Evolutionary conservation across 495 filamentous ascomycete genomes (phyloP).

Genomic region (Hypoxylon rickii): DNA sequence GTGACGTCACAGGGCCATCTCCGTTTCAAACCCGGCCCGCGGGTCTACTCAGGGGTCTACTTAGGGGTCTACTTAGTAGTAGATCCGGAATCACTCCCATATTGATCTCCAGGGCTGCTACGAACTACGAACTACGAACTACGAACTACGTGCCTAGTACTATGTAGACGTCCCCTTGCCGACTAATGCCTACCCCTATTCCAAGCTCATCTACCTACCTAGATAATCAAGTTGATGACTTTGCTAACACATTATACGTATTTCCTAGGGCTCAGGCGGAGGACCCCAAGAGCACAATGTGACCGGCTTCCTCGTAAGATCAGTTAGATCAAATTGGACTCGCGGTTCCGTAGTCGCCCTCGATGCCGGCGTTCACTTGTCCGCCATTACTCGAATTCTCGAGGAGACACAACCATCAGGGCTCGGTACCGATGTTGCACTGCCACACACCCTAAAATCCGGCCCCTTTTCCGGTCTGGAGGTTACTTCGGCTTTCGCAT

Average conservation of each 20-base stretch:
- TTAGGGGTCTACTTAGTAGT: no score
- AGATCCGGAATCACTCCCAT: no score
- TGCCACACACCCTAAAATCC: slow-evolving; percentile 44
- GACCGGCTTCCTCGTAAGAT: slow-evolving; percentile 86
- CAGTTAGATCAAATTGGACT: slow-evolving; percentile 74
- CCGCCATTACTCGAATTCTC: slow-evolving; percentile 77
- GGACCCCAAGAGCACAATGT: slow-evolving; percentile 88
- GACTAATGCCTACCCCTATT: no score
- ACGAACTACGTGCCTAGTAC: no score
- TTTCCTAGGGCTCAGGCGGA: slow-evolving; percentile 79
- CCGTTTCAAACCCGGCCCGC: slow-evolving; percentile 2
- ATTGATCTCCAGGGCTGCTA: no score
- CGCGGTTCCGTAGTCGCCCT: slow-evolving; percentile 83
- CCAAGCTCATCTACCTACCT: no score
- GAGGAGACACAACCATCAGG: slow-evolving; percentile 50
- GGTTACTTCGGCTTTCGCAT: slow-evolving; percentile 61
- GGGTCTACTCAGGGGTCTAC: neutral
- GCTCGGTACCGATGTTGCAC: slow-evolving; percentile 44
- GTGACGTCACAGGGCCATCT: slow-evolving; percentile 26
- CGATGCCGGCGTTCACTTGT: slow-evolving; percentile 88
- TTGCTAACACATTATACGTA: slow-evolving; percentile 35
- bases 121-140: no score
- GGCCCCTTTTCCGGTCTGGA: slow-evolving; percentile 77
- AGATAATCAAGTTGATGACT: no score
- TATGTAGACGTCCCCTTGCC: neutral